Conservation (phyloP, 192 early-diverging fungal genomes). For the Backusella macrospora region DNA sequence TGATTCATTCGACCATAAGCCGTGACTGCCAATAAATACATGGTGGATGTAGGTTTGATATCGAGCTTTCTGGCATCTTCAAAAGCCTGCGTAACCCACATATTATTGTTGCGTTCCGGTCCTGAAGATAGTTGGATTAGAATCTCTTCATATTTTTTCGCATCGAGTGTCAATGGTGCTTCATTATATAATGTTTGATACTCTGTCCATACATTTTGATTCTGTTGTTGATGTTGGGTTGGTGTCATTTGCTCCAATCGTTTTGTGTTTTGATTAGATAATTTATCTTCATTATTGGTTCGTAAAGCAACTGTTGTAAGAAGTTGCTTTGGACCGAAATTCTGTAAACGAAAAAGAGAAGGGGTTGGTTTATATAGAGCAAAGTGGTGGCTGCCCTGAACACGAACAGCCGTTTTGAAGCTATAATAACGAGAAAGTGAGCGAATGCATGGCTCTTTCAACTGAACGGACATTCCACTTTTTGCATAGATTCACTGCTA, state of each 20-base stretch:
- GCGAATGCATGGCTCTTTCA: slow-evolving; percentile 23
- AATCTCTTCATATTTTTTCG: slow-evolving; percentile 8
- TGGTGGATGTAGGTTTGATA: neutral
- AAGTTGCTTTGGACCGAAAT: neutral
- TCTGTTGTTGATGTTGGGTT: neutral
- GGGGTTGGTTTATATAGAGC: neutral
- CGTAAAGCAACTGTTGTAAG: neutral
- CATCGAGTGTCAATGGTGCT: neutral
- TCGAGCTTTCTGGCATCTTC: slow-evolving; percentile 1
- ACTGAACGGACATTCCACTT: slow-evolving; percentile 26
- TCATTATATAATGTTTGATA: neutral
- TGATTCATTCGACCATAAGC: neutral
- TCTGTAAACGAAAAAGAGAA: neutral
- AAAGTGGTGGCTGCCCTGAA: neutral
- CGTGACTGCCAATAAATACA: neutral
- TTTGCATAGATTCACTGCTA: slow-evolving; percentile 15
- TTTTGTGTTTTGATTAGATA: neutral
- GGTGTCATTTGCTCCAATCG: neutral
- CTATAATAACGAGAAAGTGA: slow-evolving; percentile 18
- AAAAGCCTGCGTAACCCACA: slow-evolving; percentile 13
- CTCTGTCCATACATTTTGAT: neutral
- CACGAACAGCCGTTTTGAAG: neutral
- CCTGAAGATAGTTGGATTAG: neutral
- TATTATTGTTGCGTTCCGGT: too few species aligned
- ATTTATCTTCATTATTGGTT: neutral